These are phyloP conservation scores for Diospyros kaki DNA, from an alignment of 148 eudicot genomes.

Conservation along the genomic window DNA sequence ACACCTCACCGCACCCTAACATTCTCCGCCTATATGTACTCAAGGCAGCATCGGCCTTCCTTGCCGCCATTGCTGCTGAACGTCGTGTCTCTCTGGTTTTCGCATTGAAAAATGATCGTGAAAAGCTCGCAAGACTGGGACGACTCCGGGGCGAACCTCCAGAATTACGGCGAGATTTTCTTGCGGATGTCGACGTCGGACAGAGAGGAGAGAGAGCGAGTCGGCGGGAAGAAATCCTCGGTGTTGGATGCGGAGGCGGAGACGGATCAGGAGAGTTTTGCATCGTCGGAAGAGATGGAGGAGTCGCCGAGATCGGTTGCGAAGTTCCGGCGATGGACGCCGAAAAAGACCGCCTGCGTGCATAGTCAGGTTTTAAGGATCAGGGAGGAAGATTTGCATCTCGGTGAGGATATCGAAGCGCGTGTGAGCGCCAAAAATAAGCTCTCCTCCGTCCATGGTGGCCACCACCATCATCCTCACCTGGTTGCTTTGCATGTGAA, in stretches of 20 bases:
- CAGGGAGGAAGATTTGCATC: constrained; percentile 38
- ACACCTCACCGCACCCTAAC: not conserved
- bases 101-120: not conserved
- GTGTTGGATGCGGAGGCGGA: constrained; percentile 4
- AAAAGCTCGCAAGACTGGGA: not conserved
- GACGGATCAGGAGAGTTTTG: constrained; percentile 28
- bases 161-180: not conserved
- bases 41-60: not conserved
- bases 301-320: constrained; percentile 23
- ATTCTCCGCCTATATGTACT: not conserved
- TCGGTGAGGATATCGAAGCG: constrained; percentile 25
- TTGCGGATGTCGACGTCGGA: not conserved
- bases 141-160: not conserved
- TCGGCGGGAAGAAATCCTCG: not conserved
- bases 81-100: too few species aligned
- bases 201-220: not conserved
- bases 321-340: constrained; percentile 10
- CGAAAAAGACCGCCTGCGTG: constrained; percentile 17
- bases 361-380: constrained; percentile 40
- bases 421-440: constrained; percentile 12
- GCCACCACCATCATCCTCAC: not conserved
- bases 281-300: constrained; percentile 22
- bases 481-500: constrained; percentile 4
- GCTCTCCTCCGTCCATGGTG: not conserved
- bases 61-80: not conserved